These are phyloP conservation scores for Suillus bovinus DNA, from an alignment of 768 basidiomycete species.

Conservation along the genomic window DNA sequence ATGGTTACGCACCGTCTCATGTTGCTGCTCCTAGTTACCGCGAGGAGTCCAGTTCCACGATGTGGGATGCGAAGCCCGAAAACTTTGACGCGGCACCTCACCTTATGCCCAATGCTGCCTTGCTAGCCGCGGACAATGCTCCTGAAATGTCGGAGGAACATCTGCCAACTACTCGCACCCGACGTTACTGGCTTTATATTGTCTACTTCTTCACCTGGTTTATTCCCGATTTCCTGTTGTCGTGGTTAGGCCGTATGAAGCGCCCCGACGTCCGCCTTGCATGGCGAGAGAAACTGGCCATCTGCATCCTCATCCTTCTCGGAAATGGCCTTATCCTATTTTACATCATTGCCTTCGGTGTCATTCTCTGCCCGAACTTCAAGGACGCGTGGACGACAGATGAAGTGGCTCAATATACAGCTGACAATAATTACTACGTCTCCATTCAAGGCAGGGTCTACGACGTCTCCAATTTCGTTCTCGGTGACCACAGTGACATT, in stretches of 20 bases:
- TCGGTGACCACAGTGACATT: conserved; percentile 65
- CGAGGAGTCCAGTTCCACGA: conserved; percentile 36
- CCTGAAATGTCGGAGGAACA: conserved; percentile 50
- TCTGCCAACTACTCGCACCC: conserved; percentile 52
- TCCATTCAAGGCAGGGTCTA: conserved; percentile 62
- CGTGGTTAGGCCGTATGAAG: conserved; percentile 60
- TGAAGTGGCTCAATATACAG: conserved; percentile 54
- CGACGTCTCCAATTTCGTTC: conserved; percentile 58
- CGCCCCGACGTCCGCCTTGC: conserved; percentile 66
- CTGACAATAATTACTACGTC: conserved; percentile 59
- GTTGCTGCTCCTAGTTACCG: conserved; percentile 24
- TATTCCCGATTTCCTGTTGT: conserved; percentile 54
- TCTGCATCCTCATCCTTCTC: conserved; percentile 57
- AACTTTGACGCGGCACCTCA: conserved; percentile 32
- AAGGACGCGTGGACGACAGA: conserved; percentile 56
- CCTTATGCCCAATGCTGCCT: conserved; percentile 37
- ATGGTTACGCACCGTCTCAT: conserved; percentile 24
- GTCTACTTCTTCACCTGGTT: conserved; percentile 56
- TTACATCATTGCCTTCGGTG: conserved; percentile 66
- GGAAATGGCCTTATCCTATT: conserved; percentile 58
- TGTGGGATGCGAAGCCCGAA: conserved; percentile 46
- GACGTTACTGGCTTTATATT: conserved; percentile 59
- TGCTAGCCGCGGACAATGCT: conserved; percentile 43
- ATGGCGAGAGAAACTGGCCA: conserved; percentile 70
- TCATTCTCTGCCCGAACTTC: conserved; percentile 60